These are phyloP conservation scores for Pyrenochaeta sp. DNA, from an alignment of 2,329 filamentous ascomycete species.

Conservation along the genomic window DNA sequence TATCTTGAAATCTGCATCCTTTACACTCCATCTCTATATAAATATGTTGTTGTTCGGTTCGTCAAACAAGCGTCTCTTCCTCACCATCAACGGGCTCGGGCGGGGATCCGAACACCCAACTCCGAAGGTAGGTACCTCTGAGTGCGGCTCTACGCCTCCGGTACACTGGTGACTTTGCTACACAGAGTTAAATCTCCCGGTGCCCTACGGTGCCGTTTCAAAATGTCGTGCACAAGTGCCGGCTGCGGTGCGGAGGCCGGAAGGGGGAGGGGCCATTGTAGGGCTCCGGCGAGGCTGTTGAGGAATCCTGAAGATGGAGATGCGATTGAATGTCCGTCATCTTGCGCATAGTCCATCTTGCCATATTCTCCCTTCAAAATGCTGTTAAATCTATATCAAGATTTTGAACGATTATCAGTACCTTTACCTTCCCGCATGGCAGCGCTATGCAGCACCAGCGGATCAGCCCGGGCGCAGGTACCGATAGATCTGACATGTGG, in stretches of 20 bases:
- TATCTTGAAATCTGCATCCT: conserved; percentile 11
- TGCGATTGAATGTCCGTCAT: conserved; percentile 16
- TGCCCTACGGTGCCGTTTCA: conserved; percentile 21
- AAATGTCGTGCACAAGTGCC: conserved; percentile 24
- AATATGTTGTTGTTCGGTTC: conserved; percentile 16
- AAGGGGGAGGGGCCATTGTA: conserved; percentile 39
- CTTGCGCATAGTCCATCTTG: neutral
- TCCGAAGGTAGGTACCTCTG: conserved; percentile 31
- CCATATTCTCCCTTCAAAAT: neutral
- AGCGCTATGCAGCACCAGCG: neutral
- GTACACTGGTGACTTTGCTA: conserved; percentile 18
- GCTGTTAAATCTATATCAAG: neutral
- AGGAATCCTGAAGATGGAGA: conserved; percentile 13
- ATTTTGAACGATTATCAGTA: neutral
- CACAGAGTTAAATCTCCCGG: conserved; percentile 21
- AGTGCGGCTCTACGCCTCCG: conserved; percentile 36
- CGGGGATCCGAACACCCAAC: conserved; percentile 34
- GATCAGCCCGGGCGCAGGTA: neutral
- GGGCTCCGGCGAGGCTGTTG: conserved; percentile 15
- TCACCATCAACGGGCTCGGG: conserved; percentile 24
- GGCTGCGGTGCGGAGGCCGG: conserved; percentile 36
- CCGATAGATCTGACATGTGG: neutral
- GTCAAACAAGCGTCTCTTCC: conserved; percentile 17
- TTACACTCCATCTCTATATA: conserved; percentile 17
- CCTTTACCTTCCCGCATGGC: conserved; percentile 6